phyloP scores from a whole-genome alignment of 2,329 filamentous ascomycete genomes.

The Ophiostoma tasmaniense region DNA sequence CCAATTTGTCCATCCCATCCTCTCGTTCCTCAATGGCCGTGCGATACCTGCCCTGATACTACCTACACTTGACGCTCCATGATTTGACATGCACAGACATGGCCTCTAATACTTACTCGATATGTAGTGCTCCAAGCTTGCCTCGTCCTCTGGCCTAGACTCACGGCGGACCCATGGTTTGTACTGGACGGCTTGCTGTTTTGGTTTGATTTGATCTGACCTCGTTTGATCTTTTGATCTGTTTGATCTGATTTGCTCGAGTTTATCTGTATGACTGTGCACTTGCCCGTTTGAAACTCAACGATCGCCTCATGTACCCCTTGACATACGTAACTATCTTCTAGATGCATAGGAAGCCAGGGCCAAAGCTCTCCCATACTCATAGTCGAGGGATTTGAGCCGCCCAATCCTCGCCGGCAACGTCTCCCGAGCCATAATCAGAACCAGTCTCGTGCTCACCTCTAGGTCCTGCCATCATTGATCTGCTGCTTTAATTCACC shows the following conservation, averaged over 20 bases:
- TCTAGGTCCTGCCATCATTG: not conserved
- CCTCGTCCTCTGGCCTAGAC: not conserved
- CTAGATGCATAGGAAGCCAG: constrained; percentile 4
- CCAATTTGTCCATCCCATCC: not conserved
- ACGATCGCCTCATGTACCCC: not conserved
- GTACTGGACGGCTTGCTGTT: not conserved
- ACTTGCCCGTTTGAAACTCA: not conserved
- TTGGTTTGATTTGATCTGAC: too few relatives aligned
- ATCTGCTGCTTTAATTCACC: not conserved
- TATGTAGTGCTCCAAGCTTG: not conserved
- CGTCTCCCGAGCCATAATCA: not conserved
- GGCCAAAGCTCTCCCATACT: not conserved
- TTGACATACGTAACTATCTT: not conserved
- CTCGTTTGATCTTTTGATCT: too few relatives aligned
- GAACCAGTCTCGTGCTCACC: not conserved
- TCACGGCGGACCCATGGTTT: not conserved
- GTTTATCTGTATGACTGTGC: not conserved
- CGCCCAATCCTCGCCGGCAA: not conserved
- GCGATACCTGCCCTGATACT: not conserved
- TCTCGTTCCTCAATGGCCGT: not conserved
- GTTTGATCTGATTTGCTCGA: too few relatives aligned
- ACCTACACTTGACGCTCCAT: not conserved
- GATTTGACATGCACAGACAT: not conserved
- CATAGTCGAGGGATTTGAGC: not conserved
- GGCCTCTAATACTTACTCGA: not conserved